A percentile compares a stretch with the other conserved stretches of the same genome.
These are phyloP conservation scores for Hyaloscypha finlandica DNA, from an alignment of 495 filamentous ascomycete species.

Conservation along the genomic window DNA sequence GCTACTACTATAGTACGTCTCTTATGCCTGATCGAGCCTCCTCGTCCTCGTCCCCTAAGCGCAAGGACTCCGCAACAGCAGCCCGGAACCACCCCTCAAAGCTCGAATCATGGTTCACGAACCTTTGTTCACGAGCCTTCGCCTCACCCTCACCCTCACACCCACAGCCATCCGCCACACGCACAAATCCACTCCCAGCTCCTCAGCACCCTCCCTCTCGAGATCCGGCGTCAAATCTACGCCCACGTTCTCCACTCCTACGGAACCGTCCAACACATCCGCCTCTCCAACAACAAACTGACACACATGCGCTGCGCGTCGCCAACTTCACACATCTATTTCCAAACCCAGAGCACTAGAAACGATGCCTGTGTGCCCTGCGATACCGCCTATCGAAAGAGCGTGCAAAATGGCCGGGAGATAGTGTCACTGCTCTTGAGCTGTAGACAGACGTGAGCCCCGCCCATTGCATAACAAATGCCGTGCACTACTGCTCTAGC, in stretches of 20 bases:
- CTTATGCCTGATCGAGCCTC: background rate
- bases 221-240: background rate
- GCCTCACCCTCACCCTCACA: background rate
- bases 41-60: background rate
- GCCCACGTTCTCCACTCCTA: background rate
- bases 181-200: background rate
- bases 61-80: background rate
- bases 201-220: constrained; percentile 1
- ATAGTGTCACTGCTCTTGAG: too few species aligned
- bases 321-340: too few species aligned
- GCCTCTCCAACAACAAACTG: too few species aligned
- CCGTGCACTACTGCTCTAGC: background rate
- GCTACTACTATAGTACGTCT: background rate
- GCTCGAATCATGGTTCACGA: background rate
- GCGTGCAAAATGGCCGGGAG: too few species aligned
- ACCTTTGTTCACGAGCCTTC: background rate
- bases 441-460: background rate
- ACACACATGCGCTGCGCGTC: too few species aligned
- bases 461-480: constrained; percentile 1
- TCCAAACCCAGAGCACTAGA: too few species aligned
- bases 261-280: background rate
- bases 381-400: too few species aligned
- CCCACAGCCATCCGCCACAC: too few species aligned
- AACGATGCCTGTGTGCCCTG: too few species aligned
- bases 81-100: background rate